Evolutionary conservation across 2,329 filamentous ascomycete species (phyloP), one percentile per base, ranked within the genome.

Genomic region (Cercospora sp.): DNA sequence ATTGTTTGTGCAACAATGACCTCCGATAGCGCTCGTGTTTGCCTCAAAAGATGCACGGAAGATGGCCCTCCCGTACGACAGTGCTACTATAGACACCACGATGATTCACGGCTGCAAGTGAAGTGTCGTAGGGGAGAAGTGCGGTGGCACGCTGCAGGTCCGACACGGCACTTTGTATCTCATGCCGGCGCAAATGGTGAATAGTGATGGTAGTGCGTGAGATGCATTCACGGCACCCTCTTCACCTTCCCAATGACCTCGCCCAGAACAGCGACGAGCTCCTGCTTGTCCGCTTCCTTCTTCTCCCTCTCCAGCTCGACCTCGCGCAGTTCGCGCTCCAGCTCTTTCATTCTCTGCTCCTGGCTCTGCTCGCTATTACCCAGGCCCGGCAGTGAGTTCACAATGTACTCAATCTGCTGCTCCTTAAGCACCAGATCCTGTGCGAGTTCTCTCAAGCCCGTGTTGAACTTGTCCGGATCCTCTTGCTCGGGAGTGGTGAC

Each of bases 351-450:
- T 61, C 87, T 86, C 71, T 86, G 84, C 76, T 91, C 86, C 79
- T 96, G 92, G 75, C 93, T 90, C 70, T 86, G 84, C 78, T 94
- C 91, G 75, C 90, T 94, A 70, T 89, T 91, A 55, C 92, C 90
- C 23, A 95, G 82, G 0, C 92, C 92, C 0, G 92, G 92, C 2
- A 96, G 83, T 23, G 86, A 87, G 16, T 89, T 90, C 67, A 94
- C 91, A 59, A 95, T 82, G 55, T 87, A 84, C 78, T 95, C 92
- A 69, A 95, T 93, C 81, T 94, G 91, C 80, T 94, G 91, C 74
- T 93, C 90, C 75, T 94, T 93, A 67, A 91, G 79, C 67, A 94
- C 89, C 28, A 95, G 83, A 77, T 94, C 92, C 69, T 87, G 86
- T 42, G 91, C 90, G 63, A 95, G 83, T 78, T 94, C 91, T 68